phyloP scores from a whole-genome alignment of 2,329 filamentous ascomycete genomes.

The Aspergillus sclerotialis region DNA sequence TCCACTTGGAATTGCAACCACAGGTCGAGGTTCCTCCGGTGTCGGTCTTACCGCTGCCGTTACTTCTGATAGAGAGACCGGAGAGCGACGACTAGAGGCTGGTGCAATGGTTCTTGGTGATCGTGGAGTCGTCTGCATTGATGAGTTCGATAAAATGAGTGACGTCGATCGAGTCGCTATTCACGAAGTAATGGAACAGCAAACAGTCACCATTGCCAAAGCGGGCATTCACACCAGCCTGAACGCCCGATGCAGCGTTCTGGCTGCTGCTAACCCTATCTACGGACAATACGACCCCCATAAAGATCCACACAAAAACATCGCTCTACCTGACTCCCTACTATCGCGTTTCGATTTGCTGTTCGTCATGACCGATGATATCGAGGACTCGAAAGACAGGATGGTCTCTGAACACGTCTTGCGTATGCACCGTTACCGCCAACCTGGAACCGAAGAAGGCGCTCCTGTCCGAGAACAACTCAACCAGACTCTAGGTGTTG shows the following conservation, averaged over 20 bases:
- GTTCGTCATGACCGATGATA: slow-evolving; percentile 96
- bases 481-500: slow-evolving; percentile 78
- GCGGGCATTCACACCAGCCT: slow-evolving; percentile 96
- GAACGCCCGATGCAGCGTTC: slow-evolving; percentile 92
- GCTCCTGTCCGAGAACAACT: slow-evolving; percentile 85
- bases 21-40: slow-evolving; percentile 90
- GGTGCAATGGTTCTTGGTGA: slow-evolving; percentile 98
- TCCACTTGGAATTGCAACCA: slow-evolving; percentile 92
- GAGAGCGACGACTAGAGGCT: slow-evolving; percentile 86
- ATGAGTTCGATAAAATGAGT: slow-evolving; percentile 99
- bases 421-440: slow-evolving; percentile 92
- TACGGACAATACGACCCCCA: slow-evolving; percentile 98
- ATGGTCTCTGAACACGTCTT: slow-evolving; percentile 93
- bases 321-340: slow-evolving; percentile 90
- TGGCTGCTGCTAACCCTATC: slow-evolving; percentile 94
- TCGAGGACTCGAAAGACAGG: slow-evolving; percentile 85
- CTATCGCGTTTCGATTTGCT: slow-evolving; percentile 97
- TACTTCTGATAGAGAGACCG: slow-evolving; percentile 94
- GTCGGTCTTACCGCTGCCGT: slow-evolving; percentile 97
- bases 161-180: slow-evolving; percentile 97
- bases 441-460: slow-evolving; percentile 87
- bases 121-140: slow-evolving; percentile 95
- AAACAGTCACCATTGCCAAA: slow-evolving; percentile 98
- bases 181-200: slow-evolving; percentile 99
- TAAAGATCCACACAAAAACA: slow-evolving; percentile 98